Evolutionary conservation across 768 basidiomycete genomes (phyloP), one percentile per base, ranked within the genome.

Genomic region (Mycena maculata): DNA sequence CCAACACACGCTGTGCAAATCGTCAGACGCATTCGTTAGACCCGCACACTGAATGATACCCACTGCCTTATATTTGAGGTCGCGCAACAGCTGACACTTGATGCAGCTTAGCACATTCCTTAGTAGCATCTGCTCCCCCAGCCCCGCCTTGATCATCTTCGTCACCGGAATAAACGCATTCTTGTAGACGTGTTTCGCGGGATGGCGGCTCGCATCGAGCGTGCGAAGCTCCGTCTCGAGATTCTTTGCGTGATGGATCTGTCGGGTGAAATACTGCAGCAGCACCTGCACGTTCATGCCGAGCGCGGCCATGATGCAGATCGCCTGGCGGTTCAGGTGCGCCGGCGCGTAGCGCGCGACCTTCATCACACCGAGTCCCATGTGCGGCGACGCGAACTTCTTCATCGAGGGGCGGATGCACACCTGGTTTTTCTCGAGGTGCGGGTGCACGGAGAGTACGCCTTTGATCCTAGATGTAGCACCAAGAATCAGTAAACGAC

Each of bases 281-380:
- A 72, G 60, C 28, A 50, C 47, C 31, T 48, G 48, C 10, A 36
- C 39, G 54, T 58, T 48, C 49, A 72, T 61, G 1, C 71, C 71
- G 12, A 69, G 60, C 31, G 68, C 45, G 13, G 38, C 16, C 64
- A 72, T 58, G 33, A 69, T 47, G 44, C 52, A 52, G 60, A 72
- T 72, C 18, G 71, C 71, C 48, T 72, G 71, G n/a, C 71, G 71
- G 27, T 70, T 72, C 9, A 72, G 55, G 22, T 70, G 71, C 20
- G 71, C 68, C 18, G 64, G 71, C 2, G 71, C 65, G 45, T 52
- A 70, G 20, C 61, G 59, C 20, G 68, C 50, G 45, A 64, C 68
- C 23, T 64, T 67, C 71, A 72, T 72, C 4, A 63, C 71, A 12
- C 71, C 71, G 38, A 72, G 71, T 0, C 54, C 68, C 23, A n/a